Base-by-base conservation (phyloP, 2,329 filamentous ascomycete species). In the Orbilia oligospora region DNA sequence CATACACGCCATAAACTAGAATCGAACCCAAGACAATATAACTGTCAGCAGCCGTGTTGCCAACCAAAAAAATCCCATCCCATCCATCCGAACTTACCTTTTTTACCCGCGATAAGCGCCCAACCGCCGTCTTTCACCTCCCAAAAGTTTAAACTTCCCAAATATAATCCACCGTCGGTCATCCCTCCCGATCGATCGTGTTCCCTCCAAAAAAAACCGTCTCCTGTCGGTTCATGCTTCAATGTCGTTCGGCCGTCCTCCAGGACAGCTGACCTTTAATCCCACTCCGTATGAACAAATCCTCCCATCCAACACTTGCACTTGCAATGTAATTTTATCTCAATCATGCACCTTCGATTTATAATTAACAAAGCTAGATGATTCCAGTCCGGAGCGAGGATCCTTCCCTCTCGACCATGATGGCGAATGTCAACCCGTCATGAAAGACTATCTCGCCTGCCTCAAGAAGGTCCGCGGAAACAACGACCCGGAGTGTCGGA, bases 401-500 rank as follows among this genome's bases (percentile, higher is more conserved):
- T 97, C 93, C 82, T 98, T 98, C 83, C 95, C 95, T n/a, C 90
- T 98, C 71, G 95, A 98, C 85, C 94, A 97, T 83, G 94, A 97
- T 84, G 93, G 90, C 83, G 96, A 99, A 87, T 99, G 96, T 88
- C 97, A 95, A 84, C 87, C 91, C 75, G 89, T 97, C 81, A 98
- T 98, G 90, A 89, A 89, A 73, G 88, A 88, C 66, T 99, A 99
- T 83, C 88, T 99, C 58, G 88, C 89, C 75, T 99, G 96, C 84
- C 91, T 99, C 84, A 96, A 94, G 84, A 91, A 89, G 80, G 90
- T 91, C 80, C 90, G 90, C 81, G 96, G 96, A 24, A 89, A 92
- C 82, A 98, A 98, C 83, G 92, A 96, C 80, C 88, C 93, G 79
- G 90, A 93, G 83, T 99, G 96, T 84, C 91, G 96, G 72, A 87